These are phyloP conservation scores for Emergomyces orientalis DNA, from an alignment of 2,329 filamentous ascomycete genomes.

Conservation along the genomic window DNA sequence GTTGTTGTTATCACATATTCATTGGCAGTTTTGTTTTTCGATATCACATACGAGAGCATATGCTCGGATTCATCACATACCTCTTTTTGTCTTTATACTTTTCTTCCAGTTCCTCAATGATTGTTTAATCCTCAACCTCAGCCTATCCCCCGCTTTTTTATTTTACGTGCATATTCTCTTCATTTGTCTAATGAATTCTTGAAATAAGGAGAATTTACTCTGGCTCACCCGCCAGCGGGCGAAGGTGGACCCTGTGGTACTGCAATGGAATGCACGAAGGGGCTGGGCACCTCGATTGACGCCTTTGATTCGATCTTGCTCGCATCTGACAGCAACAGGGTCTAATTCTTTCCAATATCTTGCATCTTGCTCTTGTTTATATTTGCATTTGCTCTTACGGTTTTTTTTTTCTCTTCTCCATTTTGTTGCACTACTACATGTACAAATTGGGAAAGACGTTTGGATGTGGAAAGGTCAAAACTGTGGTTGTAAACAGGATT, in stretches of 20 bases:
- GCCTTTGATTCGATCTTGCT: not conserved
- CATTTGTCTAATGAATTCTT: not conserved
- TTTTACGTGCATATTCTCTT: not conserved
- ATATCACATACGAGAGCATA: not conserved
- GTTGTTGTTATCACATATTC: not conserved
- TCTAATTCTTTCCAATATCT: not conserved
- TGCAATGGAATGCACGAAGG: not conserved
- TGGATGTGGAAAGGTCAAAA: not conserved
- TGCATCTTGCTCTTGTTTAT: not conserved
- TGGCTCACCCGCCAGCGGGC: not conserved
- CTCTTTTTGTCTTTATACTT: not conserved
- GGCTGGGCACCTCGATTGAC: not conserved
- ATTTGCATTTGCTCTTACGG: not conserved
- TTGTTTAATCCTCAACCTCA: not conserved
- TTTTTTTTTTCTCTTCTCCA: not conserved
- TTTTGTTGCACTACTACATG: not conserved
- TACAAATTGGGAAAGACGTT: not conserved
- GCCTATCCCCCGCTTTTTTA: not conserved
- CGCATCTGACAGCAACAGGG: not conserved
- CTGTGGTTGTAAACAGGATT: not conserved
- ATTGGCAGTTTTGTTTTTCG: not conserved
- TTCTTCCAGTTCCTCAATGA: not conserved
- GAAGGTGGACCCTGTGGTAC: not conserved
- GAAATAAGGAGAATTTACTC: not conserved
- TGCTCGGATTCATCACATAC: not conserved